A percentile compares a stretch with the other conserved stretches of the same genome.
These are phyloP conservation scores for Acacia crassicarpa DNA, from an alignment of 306 rosid genomes.

Conservation along the genomic window DNA sequence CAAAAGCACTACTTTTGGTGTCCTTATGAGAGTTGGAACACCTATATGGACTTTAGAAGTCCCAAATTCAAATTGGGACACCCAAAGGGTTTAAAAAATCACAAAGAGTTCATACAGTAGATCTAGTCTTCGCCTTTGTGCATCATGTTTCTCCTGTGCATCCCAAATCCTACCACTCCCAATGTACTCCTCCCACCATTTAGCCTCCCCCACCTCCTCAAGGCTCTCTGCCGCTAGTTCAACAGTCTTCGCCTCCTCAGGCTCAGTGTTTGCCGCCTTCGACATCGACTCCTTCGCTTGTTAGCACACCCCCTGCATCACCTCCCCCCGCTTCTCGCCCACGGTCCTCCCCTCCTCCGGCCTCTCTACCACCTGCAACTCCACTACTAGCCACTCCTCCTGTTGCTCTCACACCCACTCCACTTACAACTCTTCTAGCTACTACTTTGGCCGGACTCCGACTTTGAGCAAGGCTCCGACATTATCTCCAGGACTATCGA, in stretches of 20 bases:
- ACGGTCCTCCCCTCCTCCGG: conserved; percentile 26
- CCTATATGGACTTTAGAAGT: no score
- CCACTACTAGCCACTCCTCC: conserved; percentile 39
- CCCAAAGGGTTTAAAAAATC: no score
- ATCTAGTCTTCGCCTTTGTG: no score
- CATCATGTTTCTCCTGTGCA: no score
- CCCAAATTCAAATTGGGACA: no score
- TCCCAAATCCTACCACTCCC: conserved; percentile 15
- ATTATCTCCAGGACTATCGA: neutral
- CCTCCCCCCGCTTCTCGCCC: conserved; percentile 33
- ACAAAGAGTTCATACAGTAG: no score
- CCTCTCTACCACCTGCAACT: conserved; percentile 24
- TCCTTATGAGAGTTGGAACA: no score
- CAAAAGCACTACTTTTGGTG: no score
- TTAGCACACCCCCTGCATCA: neutral
- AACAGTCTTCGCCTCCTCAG: conserved; percentile 41
- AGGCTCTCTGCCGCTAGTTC: conserved; percentile 17
- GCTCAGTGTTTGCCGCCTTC: conserved; percentile 40
- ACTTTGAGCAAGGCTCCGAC: neutral
- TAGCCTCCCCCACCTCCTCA: conserved; percentile 38
- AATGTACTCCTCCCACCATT: conserved; percentile 20
- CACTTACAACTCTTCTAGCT: conserved; percentile 4
- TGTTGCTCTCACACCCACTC: conserved; percentile 43
- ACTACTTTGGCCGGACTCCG: conserved; percentile 27
- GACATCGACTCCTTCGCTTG: conserved; percentile 20